Evolutionary conservation across 441 rosid species (phyloP).

Genomic region (Arabidopsis hybrid): DNA sequence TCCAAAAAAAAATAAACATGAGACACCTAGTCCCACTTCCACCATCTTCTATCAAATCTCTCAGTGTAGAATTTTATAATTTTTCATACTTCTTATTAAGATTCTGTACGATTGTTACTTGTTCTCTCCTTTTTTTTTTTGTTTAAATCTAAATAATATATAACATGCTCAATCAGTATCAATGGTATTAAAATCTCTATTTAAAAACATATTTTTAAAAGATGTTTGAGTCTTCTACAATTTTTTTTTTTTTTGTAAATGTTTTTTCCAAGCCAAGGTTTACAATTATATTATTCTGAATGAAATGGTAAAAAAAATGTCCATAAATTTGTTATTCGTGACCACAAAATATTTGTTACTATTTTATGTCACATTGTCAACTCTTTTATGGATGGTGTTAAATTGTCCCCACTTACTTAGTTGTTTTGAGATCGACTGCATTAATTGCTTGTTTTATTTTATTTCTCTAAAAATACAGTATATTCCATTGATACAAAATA

Average conservation of each 20-base stretch:
- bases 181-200: no score
- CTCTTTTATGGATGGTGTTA: conserved; percentile 34
- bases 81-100: conserved; percentile 7
- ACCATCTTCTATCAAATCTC: conserved; percentile 20
- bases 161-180: no score
- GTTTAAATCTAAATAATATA: no score
- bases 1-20: conserved; percentile 5
- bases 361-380: conserved; percentile 35
- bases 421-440: conserved; percentile 43
- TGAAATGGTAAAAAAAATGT: conserved; percentile 5
- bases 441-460: conserved; percentile 22
- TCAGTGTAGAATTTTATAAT: not conserved
- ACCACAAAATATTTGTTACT: conserved; percentile 31
- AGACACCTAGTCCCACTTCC: conserved; percentile 26
- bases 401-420: conserved; percentile 45
- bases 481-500: not conserved
- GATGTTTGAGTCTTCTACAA: no score
- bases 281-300: not conserved
- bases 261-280: not conserved
- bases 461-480: not conserved
- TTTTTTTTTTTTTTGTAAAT: not conserved
- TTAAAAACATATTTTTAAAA: no score
- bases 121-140: not conserved
- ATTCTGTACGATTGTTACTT: conserved; percentile 29
- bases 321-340: conserved; percentile 13